These are phyloP conservation scores for Coelastrella sp. DNA, from an alignment of 139 green algal species.

Conservation along the genomic window DNA sequence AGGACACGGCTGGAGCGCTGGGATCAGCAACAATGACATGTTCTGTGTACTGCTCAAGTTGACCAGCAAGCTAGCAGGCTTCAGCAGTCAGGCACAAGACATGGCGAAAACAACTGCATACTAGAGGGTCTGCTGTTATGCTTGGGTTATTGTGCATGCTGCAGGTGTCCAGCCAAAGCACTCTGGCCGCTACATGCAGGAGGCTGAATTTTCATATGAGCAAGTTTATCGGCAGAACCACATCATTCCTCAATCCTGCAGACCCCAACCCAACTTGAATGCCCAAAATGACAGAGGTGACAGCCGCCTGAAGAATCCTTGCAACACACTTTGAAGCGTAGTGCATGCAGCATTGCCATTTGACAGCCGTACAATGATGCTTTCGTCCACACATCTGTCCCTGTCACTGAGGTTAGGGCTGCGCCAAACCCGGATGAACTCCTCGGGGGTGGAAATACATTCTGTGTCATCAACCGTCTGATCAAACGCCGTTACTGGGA, in stretches of 20 bases:
- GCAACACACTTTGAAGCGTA: not conserved
- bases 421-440: not conserved
- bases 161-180: too few species aligned
- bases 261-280: constrained; percentile 8
- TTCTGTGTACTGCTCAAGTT: too few species aligned
- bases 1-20: not conserved
- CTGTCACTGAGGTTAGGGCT: not conserved
- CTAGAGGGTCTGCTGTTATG: too few species aligned
- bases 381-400: not conserved
- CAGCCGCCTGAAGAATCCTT: not conserved
- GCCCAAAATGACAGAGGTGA: not conserved
- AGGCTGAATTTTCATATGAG: too few species aligned
- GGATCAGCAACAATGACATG: too few species aligned
- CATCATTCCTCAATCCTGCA: too few species aligned
- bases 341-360: not conserved
- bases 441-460: not conserved
- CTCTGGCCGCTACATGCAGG: too few species aligned
- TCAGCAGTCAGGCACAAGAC: too few species aligned
- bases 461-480: not conserved
- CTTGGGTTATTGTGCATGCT: too few species aligned
- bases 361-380: constrained; percentile 3
- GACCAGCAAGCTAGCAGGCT: too few species aligned
- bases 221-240: too few species aligned
- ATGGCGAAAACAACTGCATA: too few species aligned
- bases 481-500: not conserved